These are phyloP conservation scores for Fomes fomentarius DNA, from an alignment of 1,284 basidiomycete species.

Conservation along the genomic window DNA sequence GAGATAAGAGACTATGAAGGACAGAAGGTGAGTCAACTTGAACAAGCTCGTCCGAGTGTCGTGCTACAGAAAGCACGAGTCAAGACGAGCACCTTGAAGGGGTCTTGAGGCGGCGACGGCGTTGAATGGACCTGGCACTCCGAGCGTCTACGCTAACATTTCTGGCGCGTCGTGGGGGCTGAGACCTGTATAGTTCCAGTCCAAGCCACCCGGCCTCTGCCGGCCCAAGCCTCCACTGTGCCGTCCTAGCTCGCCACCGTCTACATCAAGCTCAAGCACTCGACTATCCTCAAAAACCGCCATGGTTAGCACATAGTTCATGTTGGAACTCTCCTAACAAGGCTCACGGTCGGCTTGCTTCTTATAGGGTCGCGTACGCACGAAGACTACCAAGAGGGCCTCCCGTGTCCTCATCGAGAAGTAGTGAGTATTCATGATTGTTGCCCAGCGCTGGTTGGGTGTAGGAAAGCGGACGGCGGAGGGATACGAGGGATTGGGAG, in stretches of 20 bases:
- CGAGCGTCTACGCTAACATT: constrained; percentile 11
- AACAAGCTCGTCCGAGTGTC: constrained; percentile 77
- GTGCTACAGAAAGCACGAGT: constrained; percentile 79
- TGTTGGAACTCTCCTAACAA: constrained; percentile 3
- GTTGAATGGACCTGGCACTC: constrained; percentile 15
- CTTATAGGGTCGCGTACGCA: constrained; percentile 96
- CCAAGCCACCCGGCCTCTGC: constrained; percentile 27
- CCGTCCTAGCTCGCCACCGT: constrained; percentile 27
- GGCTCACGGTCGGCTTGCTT: constrained; percentile 11
- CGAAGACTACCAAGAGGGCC: constrained; percentile 99
- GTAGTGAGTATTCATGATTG: constrained; percentile 71
- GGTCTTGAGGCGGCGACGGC: constrained; percentile 33
- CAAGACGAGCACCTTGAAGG: constrained; percentile 62
- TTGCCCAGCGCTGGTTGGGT: constrained; percentile 9
- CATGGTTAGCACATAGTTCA: constrained; percentile 28
- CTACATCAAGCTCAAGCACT: constrained; percentile 30
- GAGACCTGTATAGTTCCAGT: constrained; percentile 32
- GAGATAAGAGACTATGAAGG: constrained; percentile 28
- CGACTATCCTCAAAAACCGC: constrained; percentile 29
- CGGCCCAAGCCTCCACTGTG: constrained; percentile 16
- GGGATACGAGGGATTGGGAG: background rate
- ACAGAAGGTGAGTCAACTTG: constrained; percentile 38
- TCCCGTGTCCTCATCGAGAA: constrained; percentile 99
- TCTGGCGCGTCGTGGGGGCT: constrained; percentile 20
- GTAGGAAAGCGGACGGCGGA: constrained; percentile 1